Percentiles rank a stretch among this genome's conserved stretches.
phyloP scores from a whole-genome alignment of 164 flowering plant genomes.

The Umbilicus rupestris region DNA sequence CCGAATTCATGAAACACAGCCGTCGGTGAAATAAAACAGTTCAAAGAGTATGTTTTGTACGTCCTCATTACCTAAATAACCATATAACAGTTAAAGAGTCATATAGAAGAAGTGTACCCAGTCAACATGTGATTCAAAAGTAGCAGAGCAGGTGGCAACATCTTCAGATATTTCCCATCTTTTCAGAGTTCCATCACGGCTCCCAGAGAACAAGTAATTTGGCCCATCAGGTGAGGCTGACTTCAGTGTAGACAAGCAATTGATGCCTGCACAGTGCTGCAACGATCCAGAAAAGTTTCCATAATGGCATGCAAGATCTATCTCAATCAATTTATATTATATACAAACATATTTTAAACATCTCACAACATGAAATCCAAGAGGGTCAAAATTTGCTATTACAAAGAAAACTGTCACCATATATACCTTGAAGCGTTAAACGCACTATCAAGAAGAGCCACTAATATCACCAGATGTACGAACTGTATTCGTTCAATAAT shows the following conservation, averaged over 20 bases:
- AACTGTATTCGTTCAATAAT: no score
- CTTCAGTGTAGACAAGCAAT: conserved; percentile 65
- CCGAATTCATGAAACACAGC: neutral
- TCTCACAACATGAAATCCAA: no score
- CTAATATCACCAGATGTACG: no score
- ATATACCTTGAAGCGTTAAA: no score
- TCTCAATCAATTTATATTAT: neutral
- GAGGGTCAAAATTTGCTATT: no score
- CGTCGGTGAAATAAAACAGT: neutral
- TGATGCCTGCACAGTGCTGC: conserved; percentile 96
- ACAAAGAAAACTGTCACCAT: no score
- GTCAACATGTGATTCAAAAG: conserved; percentile 97
- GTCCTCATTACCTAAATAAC: neutral
- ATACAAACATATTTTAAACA: neutral
- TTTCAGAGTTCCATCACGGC: conserved; percentile 92
- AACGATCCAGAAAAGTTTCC: conserved; percentile 12
- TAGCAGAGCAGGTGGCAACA: conserved; percentile 73
- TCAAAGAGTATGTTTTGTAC: neutral
- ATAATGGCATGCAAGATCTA: neutral
- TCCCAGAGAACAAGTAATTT: conserved; percentile 78
- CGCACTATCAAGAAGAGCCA: no score
- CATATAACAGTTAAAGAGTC: neutral
- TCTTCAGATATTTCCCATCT: conserved; percentile 78
- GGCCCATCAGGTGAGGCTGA: conserved; percentile 32
- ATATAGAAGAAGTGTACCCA: conserved; percentile 45